A percentile compares a stretch with the other conserved stretches of the same genome.
Evolutionary conservation across 768 basidiomycete species (phyloP).

Genomic region (Kondoa subrosea): DNA sequence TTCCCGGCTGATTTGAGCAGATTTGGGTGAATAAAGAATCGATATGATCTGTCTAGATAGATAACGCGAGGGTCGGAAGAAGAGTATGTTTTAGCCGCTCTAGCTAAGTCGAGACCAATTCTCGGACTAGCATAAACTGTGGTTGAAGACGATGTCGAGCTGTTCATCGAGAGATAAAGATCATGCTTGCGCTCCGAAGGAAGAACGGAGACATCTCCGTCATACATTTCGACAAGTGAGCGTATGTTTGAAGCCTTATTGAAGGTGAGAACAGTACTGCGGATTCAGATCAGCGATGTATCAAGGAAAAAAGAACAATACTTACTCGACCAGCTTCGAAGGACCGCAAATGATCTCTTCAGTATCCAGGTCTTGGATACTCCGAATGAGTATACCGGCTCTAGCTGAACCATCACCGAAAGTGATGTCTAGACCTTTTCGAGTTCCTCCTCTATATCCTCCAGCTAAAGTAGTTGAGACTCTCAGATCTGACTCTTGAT

Average conservation of each 20-base stretch:
- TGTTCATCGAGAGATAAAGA: background rate
- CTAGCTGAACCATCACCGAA: background rate
- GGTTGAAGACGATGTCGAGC: background rate
- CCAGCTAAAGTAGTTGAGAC: background rate
- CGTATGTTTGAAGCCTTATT: background rate
- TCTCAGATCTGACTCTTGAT: background rate
- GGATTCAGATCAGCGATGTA: background rate
- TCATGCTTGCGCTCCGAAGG: background rate
- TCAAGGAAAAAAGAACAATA: background rate
- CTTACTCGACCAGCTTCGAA: background rate
- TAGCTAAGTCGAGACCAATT: background rate
- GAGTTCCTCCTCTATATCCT: background rate
- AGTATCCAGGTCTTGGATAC: background rate
- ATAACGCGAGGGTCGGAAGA: background rate
- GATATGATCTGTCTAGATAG: background rate
- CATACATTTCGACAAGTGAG: background rate
- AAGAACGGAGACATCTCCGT: background rate
- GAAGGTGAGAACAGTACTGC: background rate
- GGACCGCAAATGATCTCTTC: background rate
- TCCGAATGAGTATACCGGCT: background rate
- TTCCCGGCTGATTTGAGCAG: background rate
- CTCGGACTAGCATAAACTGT: background rate
- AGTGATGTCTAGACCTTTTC: background rate
- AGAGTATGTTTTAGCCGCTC: background rate
- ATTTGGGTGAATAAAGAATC: background rate